A percentile compares a stretch with the other conserved stretches of the same genome.
These are phyloP conservation scores for Heimioporus sp. DNA, from an alignment of 768 basidiomycete species.

Conservation along the genomic window DNA sequence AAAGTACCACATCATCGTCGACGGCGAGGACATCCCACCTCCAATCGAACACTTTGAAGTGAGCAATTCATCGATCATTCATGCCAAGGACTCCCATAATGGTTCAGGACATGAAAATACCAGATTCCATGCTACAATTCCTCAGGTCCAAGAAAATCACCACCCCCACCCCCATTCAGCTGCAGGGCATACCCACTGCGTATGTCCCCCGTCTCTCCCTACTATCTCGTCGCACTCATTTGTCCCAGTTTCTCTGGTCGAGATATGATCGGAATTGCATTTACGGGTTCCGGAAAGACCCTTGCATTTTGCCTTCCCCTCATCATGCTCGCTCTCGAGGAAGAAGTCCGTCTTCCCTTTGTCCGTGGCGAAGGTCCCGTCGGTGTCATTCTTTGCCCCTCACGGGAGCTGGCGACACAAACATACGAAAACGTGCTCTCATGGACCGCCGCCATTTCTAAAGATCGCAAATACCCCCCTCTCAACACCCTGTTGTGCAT, in stretches of 20 bases:
- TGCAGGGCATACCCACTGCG: conserved; percentile 97
- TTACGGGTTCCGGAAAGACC: conserved; percentile 98
- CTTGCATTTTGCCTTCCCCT: conserved; percentile 97
- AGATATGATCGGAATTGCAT: conserved; percentile 98
- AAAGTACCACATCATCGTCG: conserved; percentile 92
- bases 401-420: conserved; percentile 93
- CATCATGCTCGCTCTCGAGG: conserved; percentile 94
- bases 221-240: conserved; percentile 3
- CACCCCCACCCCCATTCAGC: conserved; percentile 91
- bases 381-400: conserved; percentile 95
- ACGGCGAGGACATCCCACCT: conserved; percentile 90
- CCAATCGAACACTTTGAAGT: conserved; percentile 89
- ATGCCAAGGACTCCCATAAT: conserved; percentile 10
- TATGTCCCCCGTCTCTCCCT: conserved; percentile 38
- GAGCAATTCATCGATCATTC: conserved; percentile 9
- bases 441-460: conserved; percentile 83
- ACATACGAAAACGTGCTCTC: conserved; percentile 92
- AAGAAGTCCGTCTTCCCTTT: conserved; percentile 88
- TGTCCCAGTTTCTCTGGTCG: conserved; percentile 80
- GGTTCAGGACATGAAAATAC: conserved; percentile 96
- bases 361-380: conserved; percentile 93
- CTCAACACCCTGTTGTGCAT: conserved; percentile 91
- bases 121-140: conserved; percentile 76
- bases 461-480: conserved; percentile 77
- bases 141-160: conserved; percentile 83